Base-by-base conservation (phyloP, 225 moss, liverwort and hornwort species). In the Anthoceros angustus region DNA sequence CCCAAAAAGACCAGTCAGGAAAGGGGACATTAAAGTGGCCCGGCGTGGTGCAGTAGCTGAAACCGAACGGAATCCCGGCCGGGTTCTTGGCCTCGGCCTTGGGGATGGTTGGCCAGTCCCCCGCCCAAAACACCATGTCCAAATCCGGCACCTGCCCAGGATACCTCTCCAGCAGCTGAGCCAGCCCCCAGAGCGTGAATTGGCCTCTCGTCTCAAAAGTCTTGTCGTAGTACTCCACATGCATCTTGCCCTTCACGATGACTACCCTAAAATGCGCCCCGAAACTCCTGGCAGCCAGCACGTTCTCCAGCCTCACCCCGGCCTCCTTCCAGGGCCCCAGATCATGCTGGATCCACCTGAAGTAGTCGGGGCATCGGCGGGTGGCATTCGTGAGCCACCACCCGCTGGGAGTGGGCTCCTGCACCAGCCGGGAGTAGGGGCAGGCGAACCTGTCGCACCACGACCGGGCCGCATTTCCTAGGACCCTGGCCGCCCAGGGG, bases 1-100 rank as follows among this genome's bases (percentile, higher is more conserved):
- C 80, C 80, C 80, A 81, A 62, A 81, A 81, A 10, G 80, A 77
- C 77, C 77, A 81, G 61, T 81, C 80, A 12, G 80, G 80, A 62
- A 74, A 81, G 5, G 80, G 77, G 18, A 81, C 66, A 64, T 81
- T 77, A 23, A 67, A 81, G 40, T 77, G 72, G 11, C 69, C 25
- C 38, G 72, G 70, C 23, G 63, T 77, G 74, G 71, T 81, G 70
- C 76, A 77, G 65, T 81, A 81, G 40, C 80, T 74, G 46, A 81
- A 81, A 23, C 3, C 77, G 67, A 45, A 66, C 62, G 45, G 75
- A 67, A 48, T 48, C 46, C n/a, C 16, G 55, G 16, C 55, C 7
- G 55, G 7, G 23, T 55, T 23, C 18, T 7, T 18, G 10, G 46
- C 0, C 32, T 5, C 9, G 43, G 40, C 20, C 68, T 65, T 81